Base-by-base conservation (phyloP, 805 yeast genomes). In the Kodamaea restingae region DNA sequence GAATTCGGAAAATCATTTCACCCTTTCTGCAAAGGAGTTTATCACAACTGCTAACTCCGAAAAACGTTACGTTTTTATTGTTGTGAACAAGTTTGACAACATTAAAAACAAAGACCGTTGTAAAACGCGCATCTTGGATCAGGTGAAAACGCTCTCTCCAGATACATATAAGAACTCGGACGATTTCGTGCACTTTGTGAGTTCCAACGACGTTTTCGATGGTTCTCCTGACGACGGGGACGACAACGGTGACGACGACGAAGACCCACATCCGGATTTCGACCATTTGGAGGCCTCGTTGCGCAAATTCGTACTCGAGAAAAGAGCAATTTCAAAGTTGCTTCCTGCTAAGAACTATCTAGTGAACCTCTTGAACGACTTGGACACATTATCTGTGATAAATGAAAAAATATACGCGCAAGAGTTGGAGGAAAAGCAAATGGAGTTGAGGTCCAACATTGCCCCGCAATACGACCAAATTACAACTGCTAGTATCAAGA, bases 161-260 rank as follows among this genome's bases (percentile, higher is more conserved):
- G 95, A 87, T 48, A 87, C 97, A 0, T 81, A 83, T 55, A 88
- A 91, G 56, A 87, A 84, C 49, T 78, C 96, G 0, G 65, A 73
- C n/a, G 95, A 90, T 31, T 88, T 93, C 64, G 95, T 93, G 6
- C 98, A 95, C 59, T 93, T 93, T 62, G 86, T 93, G 4, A 80
- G 91, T 18, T 79, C 91, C 0, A 66, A 71, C 15, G 71, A 75
- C 2, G 70, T 73, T 6, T 61, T 72, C 15, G 60, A 58, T 8
- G 49, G 50, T 2, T 67, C 55, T 15, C 65, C 56, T 3, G 68
- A 53, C 20, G 68, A 55, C 35, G 60, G 48, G 9, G 58, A 43
- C 29, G 69, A 52, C 15, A 72, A 52, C 39, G 68, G 52, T 29
- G 52, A 48, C 10, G 52, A 56, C 26, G 55, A 56, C 12, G 51